These are phyloP conservation scores for Larix sibirica DNA, from an alignment of 83 land plant species.

Conservation along the genomic window DNA sequence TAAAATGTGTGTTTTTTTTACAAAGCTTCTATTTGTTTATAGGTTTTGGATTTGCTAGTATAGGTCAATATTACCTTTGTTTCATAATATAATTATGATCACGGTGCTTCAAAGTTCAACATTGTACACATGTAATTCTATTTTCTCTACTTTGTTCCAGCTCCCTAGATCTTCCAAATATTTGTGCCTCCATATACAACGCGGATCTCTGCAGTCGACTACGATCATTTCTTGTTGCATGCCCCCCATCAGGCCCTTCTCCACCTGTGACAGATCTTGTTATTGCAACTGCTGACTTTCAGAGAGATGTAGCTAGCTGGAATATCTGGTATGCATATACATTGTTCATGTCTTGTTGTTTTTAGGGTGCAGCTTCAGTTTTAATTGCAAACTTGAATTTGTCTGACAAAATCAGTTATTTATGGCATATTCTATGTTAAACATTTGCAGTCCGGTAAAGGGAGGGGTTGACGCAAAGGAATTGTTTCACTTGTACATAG, in stretches of 20 bases:
- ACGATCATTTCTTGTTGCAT: conserved; percentile 77
- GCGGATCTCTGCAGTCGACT: conserved; percentile 80
- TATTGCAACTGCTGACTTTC: conserved; percentile 88
- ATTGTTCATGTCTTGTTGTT: not conserved
- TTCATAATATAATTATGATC: not conserved
- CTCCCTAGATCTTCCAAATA: conserved; percentile 89
- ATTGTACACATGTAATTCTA: not conserved
- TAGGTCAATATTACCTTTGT: not conserved
- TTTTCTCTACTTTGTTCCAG: conserved; percentile 37
- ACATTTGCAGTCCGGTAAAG: conserved; percentile 60
- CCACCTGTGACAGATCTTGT: conserved; percentile 83
- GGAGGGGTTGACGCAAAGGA: conserved; percentile 98
- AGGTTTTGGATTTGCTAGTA: not conserved
- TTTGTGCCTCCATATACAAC: conserved; percentile 76
- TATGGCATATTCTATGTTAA: not conserved
- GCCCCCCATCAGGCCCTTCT: conserved; percentile 85
- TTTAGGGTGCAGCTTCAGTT: not conserved
- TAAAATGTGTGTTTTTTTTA: not conserved
- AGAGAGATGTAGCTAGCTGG: conserved; percentile 78
- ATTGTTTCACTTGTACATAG: conserved; percentile 82
- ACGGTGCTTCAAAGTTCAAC: not conserved
- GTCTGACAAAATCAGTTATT: not conserved
- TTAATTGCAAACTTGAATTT: not conserved
- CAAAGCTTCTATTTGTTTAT: not conserved
- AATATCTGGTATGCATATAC: conserved; percentile 63